phyloP scores from a whole-genome alignment of 2,329 filamentous ascomycete genomes.

The Phyllachora maydis region DNA sequence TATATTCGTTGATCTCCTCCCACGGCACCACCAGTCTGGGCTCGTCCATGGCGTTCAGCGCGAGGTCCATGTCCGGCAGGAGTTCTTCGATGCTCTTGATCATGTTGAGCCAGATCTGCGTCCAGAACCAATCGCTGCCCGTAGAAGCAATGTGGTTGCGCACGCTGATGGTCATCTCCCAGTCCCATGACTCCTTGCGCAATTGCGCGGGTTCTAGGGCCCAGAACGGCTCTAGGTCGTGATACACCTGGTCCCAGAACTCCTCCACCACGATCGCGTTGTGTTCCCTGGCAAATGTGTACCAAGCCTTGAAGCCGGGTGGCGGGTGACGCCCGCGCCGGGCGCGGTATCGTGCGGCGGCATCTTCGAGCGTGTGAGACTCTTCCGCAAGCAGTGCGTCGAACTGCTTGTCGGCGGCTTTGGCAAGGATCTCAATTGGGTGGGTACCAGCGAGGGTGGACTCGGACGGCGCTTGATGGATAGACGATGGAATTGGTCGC shows the following conservation, averaged over 20 bases:
- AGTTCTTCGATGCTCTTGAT: constrained; percentile 28
- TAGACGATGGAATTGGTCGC: neutral
- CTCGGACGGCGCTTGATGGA: neutral
- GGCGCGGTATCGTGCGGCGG: constrained; percentile 32
- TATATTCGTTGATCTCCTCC: constrained; percentile 34
- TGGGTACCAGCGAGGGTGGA: constrained; percentile 13
- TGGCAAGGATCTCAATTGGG: constrained; percentile 28
- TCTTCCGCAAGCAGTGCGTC: constrained; percentile 18
- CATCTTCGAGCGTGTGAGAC: constrained; percentile 25
- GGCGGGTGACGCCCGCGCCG: constrained; percentile 38
- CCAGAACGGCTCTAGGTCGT: constrained; percentile 41
- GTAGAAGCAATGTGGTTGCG: constrained; percentile 29
- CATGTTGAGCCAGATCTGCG: constrained; percentile 31
- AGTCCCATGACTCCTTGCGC: constrained; percentile 29
- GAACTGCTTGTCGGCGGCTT: constrained; percentile 21
- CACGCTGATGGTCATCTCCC: constrained; percentile 40
- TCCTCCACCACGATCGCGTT: constrained; percentile 38
- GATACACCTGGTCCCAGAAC: constrained; percentile 43
- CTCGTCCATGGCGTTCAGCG: constrained; percentile 48
- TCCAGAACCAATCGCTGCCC: constrained; percentile 35
- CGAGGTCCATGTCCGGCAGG: constrained; percentile 46
- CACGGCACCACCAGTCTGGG: constrained; percentile 41
- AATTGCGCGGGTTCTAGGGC: constrained; percentile 18
- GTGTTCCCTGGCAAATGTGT: constrained; percentile 26
- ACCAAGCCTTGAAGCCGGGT: constrained; percentile 42